Evolutionary conservation across 2,329 filamentous ascomycete species (phyloP), one percentile per base, ranked within the genome.

Genomic region (Lecanicillium sp.): DNA sequence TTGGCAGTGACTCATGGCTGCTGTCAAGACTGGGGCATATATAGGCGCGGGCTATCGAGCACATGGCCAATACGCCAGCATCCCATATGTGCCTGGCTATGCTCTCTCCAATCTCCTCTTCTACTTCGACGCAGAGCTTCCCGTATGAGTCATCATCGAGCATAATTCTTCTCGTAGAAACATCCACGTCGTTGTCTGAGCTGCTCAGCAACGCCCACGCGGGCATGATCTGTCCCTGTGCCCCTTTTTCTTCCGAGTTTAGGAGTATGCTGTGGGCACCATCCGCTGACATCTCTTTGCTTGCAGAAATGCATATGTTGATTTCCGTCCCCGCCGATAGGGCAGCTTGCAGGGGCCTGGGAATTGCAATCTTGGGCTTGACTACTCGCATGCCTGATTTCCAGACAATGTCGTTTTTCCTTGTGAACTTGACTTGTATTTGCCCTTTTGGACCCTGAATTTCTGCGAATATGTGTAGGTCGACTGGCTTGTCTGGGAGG

Each of bases 31-130:
- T 51, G 5, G 62, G 59, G 10, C 58, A 52, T 5, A 55, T 54
- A 32, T 60, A 59, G 3, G 58, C 57, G 11, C 59, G 61, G 5
- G 58, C 60, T 23, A 68, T 55, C 33, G 60, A 60, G 20, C 62
- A 63, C 15, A 66, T 54, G 1, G 72, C 69, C 5, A 75, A 64
- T 9, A 80, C 62, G 1, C 78, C 78, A 1, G 70, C 77, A 44
- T 81, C 78, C 78, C 78, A 81, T 5, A 81, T 66, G 51, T 81
- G 77, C 3, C 77, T 70, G 1, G 77, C 77, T 47, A 81, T 80
- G 56, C 75, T 79, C 61, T 81, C 77, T 12, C 76, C 77, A 9
- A 81, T 71, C 44, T 79, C 75, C 51, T 81, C 78, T 45, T 76
- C 72, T 4, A 80, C 61, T 23, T 71, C 65, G 7, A 78, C 51